Evolutionary conservation across 495 filamentous ascomycete genomes (phyloP).

Genomic region (Neurospora sublineolata): DNA sequence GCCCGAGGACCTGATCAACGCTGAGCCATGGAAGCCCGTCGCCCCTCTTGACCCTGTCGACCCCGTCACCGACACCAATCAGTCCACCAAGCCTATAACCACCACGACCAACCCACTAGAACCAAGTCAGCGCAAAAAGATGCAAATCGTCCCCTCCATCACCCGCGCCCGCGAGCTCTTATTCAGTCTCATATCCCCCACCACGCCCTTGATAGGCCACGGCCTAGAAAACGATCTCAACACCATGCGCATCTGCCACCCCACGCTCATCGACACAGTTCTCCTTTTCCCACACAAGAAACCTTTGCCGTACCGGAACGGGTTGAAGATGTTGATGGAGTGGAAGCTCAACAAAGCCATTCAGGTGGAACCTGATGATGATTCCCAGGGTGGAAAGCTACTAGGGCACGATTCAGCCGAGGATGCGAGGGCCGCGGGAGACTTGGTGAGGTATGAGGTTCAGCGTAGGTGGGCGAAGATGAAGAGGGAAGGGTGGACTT

Average conservation of each 20-base stretch:
- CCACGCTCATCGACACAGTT: conserved; percentile 73
- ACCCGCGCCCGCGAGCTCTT: conserved; percentile 59
- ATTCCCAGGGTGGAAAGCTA: conserved; percentile 5
- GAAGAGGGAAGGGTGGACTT: conserved; percentile 51
- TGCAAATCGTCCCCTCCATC: conserved; percentile 64
- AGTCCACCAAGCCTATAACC: background rate
- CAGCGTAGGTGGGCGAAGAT: conserved; percentile 52
- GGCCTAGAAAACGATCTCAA: conserved; percentile 94
- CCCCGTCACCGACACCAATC: background rate
- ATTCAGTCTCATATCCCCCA: conserved; percentile 54
- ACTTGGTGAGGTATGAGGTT: conserved; percentile 62
- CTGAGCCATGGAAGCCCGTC: conserved; percentile 40
- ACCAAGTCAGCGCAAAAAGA: conserved; percentile 15
- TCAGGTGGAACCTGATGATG: conserved; percentile 53
- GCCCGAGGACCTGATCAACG: conserved; percentile 58
- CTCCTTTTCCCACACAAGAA: conserved; percentile 67
- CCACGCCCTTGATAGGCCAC: conserved; percentile 81
- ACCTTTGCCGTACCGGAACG: conserved; percentile 64
- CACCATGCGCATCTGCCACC: conserved; percentile 69
- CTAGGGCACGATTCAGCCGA: conserved; percentile 78
- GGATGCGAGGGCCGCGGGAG: conserved; percentile 79
- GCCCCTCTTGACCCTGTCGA: background rate
- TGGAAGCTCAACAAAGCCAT: conserved; percentile 59
- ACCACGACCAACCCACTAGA: background rate
- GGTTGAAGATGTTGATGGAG: conserved; percentile 57